These are phyloP conservation scores for Perkinsus olseni DNA, from an alignment of 169 alveolate species.

Conservation along the genomic window DNA sequence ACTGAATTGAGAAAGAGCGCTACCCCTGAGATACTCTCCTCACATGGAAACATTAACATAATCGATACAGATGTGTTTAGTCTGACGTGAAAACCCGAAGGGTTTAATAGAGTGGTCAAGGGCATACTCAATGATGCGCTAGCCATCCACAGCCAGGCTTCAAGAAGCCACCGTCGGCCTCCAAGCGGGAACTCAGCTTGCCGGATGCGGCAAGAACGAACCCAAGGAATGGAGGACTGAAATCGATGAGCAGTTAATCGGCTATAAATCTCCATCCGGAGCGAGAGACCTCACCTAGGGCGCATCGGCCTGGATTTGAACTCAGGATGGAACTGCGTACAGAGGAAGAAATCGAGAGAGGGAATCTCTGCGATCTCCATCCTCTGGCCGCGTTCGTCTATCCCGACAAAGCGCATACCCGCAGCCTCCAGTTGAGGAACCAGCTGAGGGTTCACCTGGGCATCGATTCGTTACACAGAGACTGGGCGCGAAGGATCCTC, in stretches of 20 bases:
- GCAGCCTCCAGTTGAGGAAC: conserved; percentile 58
- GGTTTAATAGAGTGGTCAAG: not conserved
- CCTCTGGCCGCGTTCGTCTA: conserved; percentile 70
- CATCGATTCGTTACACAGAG: not conserved
- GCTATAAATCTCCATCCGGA: not conserved
- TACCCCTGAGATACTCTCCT: not conserved
- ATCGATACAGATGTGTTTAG: not conserved
- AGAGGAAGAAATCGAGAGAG: conserved; percentile 83
- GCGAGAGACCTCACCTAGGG: conserved; percentile 29
- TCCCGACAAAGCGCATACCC: conserved; percentile 82
- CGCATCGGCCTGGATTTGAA: conserved; percentile 73
- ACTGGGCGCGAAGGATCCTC: not conserved
- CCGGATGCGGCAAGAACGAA: conserved; percentile 40
- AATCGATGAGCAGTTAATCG: conserved; percentile 1
- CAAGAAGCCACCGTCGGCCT: not conserved
- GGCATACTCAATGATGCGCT: not conserved
- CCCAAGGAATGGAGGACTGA: conserved; percentile 39
- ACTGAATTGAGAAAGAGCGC: not conserved
- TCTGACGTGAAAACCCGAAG: not conserved
- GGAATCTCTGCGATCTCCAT: conserved; percentile 64
- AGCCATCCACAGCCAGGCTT: not conserved
- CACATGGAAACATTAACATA: not conserved
- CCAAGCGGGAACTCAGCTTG: conserved; percentile 17
- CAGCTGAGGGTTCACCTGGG: conserved; percentile 66
- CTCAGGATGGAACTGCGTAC: conserved; percentile 93